Conservation (phyloP, 2,329 filamentous ascomycete species). For the Dactylonectria estremocensis region DNA sequence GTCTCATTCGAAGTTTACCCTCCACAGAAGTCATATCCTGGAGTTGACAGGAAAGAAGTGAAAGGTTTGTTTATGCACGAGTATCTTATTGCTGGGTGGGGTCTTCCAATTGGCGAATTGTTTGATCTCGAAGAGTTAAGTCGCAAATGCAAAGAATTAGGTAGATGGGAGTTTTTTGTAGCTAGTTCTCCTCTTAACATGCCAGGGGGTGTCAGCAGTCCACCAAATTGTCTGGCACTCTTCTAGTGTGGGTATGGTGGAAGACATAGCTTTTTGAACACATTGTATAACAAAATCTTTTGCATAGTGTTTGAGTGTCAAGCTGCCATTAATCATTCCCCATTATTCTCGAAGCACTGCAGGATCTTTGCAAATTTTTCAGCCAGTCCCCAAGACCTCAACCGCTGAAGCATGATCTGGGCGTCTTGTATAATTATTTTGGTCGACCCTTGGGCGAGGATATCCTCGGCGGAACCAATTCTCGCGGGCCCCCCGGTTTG, state of each 20-base stretch:
- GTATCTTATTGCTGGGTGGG: constrained; percentile 63
- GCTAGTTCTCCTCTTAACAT: constrained; percentile 63
- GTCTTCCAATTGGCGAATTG: constrained; percentile 57
- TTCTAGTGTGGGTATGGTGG: constrained; percentile 46
- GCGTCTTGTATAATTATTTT: constrained; percentile 44
- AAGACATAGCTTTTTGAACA: not conserved
- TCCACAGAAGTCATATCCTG: constrained; percentile 51
- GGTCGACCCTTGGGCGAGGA: constrained; percentile 36
- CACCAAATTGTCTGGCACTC: constrained; percentile 61
- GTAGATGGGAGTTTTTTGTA: constrained; percentile 64
- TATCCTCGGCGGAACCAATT: constrained; percentile 43
- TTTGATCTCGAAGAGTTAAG: constrained; percentile 51
- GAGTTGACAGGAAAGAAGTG: constrained; percentile 25
- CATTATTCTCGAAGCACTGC: constrained; percentile 31
- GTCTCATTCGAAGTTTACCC: constrained; percentile 66
- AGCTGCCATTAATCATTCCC: not conserved
- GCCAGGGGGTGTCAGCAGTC: constrained; percentile 61
- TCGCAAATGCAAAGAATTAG: constrained; percentile 67
- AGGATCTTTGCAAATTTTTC: constrained; percentile 50
- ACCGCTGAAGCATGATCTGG: constrained; percentile 41
- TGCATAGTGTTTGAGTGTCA: too few relatives aligned
- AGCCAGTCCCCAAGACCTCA: constrained; percentile 48
- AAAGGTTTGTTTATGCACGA: constrained; percentile 58
- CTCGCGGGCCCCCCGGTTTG: constrained; percentile 43
- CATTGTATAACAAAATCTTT: not conserved